Percentiles rank a stretch among this genome's conserved stretches.
Conservation (phyloP, 768 basidiomycete species). For the Lactifluus piperatus region DNA sequence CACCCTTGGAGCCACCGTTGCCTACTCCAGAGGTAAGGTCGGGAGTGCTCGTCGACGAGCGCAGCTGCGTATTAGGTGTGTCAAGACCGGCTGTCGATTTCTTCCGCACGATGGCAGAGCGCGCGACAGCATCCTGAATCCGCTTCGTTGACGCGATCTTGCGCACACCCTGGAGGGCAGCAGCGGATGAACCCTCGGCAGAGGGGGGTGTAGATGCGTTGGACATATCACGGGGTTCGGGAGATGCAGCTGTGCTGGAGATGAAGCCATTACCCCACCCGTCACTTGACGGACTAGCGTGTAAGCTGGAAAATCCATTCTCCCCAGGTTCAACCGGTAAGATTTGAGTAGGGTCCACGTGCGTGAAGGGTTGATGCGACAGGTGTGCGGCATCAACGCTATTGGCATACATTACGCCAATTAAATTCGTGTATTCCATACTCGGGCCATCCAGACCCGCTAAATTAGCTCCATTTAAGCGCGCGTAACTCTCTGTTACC, state of each 20-base stretch:
- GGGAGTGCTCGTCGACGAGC: slow-evolving; percentile 61
- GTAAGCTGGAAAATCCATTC: slow-evolving; percentile 42
- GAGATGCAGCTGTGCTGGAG: slow-evolving; percentile 65
- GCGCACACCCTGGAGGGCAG: slow-evolving; percentile 32
- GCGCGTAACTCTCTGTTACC: slow-evolving; percentile 71
- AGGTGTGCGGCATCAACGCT: slow-evolving; percentile 34
- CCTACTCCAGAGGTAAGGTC: slow-evolving; percentile 36
- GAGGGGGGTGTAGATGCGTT: slow-evolving; percentile 71
- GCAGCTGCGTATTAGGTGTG: slow-evolving; percentile 25
- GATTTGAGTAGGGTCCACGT: slow-evolving; percentile 92
- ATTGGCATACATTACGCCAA: slow-evolving; percentile 55
- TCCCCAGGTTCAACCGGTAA: slow-evolving; percentile 37
- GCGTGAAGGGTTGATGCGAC: slow-evolving; percentile 48
- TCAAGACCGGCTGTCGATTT: slow-evolving; percentile 31
- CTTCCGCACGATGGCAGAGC: slow-evolving; percentile 34
- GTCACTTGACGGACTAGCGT: slow-evolving; percentile 75
- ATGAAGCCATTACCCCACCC: slow-evolving; percentile 57
- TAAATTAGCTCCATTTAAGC: slow-evolving; percentile 46
- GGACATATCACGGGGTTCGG: slow-evolving; percentile 61
- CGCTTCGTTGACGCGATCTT: slow-evolving; percentile 64
- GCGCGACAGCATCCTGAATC: slow-evolving; percentile 36
- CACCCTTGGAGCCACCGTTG: slow-evolving; percentile 35
- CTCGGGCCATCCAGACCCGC: slow-evolving; percentile 45
- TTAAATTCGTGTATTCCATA: slow-evolving; percentile 57
- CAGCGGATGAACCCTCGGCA: slow-evolving; percentile 37